Base-by-base conservation (phyloP, 2,329 filamentous ascomycete species). In the Cladosporium sp. region DNA sequence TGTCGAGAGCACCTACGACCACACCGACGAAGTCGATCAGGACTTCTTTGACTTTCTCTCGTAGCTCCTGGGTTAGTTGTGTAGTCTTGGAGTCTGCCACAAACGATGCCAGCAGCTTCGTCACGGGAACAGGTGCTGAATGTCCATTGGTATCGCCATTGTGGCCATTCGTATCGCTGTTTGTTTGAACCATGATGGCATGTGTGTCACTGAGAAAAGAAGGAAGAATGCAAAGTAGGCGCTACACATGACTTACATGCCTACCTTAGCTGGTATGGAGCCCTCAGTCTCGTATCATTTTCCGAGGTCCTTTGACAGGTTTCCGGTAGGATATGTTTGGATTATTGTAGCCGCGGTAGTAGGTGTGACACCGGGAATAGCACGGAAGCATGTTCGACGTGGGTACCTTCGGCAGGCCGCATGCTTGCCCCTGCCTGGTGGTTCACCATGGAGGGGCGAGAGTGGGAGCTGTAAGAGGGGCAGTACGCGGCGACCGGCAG, bases 1-100 rank as follows among this genome's bases (percentile, higher is more conserved):
- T 58, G 27, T 54, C 40, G 22, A 59, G 38, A 4, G 59, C 63
- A 37, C 61, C 63, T 17, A 60, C 53, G 3, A 57, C 56, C 4
- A 63, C 59, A 24, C 60, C 63, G 34, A 64, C 58, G 53, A 61
- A 64, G 54, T 65, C 63, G 38, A 62, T 57, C 27, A 65, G 50
- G 40, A 65, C 61, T 57, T 64, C 63, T 54, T 62, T 61, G 50
- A 61, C 44, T 52, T 64, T 64, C 11, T 45, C 40, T 11, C 52
- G 51, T 15, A 64, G 51, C 7, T 49, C 51, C 4, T 53, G 37
- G 6, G 56, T 60, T 4, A 65, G 54, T 8, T 60, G 54, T 37
- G 38, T 34, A 7, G 53, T 43, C 7, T 38, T 47, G 20, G 60
- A 57, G 30, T 51, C 53, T 27, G 63, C 54, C 9, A 58, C 56